phyloP scores from a whole-genome alignment of 139 green algal species.

The Coccomyxa sp. region DNA sequence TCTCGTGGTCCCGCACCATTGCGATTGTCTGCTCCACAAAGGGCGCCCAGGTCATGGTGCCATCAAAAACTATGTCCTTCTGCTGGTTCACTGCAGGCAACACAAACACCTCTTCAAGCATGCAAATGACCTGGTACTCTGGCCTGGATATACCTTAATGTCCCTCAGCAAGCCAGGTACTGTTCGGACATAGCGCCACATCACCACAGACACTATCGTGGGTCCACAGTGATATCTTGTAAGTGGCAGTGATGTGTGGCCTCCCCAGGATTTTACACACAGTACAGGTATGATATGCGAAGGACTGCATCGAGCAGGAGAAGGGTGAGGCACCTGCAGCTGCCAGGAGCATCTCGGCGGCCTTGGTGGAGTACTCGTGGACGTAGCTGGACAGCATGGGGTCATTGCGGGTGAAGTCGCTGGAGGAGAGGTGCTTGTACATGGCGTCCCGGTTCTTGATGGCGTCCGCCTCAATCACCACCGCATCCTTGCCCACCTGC shows the following conservation, averaged over 20 bases:
- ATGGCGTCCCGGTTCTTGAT: constrained; percentile 49
- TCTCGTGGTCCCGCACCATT: constrained; percentile 44
- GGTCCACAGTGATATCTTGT: no score
- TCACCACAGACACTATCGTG: no score
- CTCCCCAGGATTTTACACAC: no score
- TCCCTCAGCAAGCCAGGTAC: no score
- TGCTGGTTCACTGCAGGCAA: constrained; percentile 38
- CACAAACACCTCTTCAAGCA: not conserved
- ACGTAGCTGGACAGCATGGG: constrained; percentile 17
- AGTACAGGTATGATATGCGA: no score
- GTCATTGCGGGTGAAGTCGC: constrained; percentile 5
- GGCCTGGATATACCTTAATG: no score
- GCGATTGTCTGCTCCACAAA: constrained; percentile 50
- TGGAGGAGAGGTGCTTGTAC: constrained; percentile 20
- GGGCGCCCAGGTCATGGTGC: constrained; percentile 46
- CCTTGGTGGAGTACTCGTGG: constrained; percentile 46
- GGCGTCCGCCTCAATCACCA: constrained; percentile 51
- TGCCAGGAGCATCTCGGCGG: constrained; percentile 37
- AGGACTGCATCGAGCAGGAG: not conserved
- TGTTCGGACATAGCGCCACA: no score
- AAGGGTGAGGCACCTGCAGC: constrained; percentile 3
- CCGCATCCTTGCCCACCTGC: constrained; percentile 39
- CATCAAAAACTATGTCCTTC: constrained; percentile 41
- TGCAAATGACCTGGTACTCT: no score
- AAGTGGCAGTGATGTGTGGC: no score